Evolutionary conservation across 768 basidiomycete species (phyloP).

Genomic region (Inosperma sp.): DNA sequence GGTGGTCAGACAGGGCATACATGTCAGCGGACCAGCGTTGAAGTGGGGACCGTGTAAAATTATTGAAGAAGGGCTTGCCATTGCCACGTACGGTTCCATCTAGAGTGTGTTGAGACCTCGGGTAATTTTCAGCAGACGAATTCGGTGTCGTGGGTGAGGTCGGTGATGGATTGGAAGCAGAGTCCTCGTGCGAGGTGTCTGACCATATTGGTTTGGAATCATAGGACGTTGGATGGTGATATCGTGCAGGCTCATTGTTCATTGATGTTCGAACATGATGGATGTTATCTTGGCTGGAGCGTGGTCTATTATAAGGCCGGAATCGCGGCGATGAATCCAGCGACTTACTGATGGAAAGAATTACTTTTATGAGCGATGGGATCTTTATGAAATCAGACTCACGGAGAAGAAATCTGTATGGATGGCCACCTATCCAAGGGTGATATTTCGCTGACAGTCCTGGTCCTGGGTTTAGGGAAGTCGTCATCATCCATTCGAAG

Average conservation of each 20-base stretch:
- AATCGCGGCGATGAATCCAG: constrained; percentile 28
- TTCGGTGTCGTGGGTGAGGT: constrained; percentile 53
- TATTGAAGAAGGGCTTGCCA: constrained; percentile 16
- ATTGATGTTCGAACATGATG: constrained; percentile 15
- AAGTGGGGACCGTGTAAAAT: constrained; percentile 15
- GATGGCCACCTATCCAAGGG: constrained; percentile 42
- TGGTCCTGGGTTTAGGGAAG: constrained; percentile 22
- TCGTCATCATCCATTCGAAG: constrained; percentile 52
- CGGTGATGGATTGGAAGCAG: constrained; percentile 49
- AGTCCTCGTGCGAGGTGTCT: constrained; percentile 41
- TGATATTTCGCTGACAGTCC: constrained; percentile 26
- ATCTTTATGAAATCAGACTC: constrained; percentile 5
- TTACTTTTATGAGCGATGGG: constrained; percentile 5
- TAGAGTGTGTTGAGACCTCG: too few relatives aligned
- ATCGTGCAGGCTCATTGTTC: constrained; percentile 2
- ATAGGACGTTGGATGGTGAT: neutral
- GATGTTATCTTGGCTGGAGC: constrained; percentile 24
- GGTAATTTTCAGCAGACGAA: constrained; percentile 33
- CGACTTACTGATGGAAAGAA: constrained; percentile 17
- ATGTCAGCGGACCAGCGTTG: constrained; percentile 9
- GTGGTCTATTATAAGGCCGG: constrained; percentile 26
- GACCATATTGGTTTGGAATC: constrained; percentile 21
- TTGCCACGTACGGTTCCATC: too few relatives aligned
- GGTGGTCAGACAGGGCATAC: constrained; percentile 6
- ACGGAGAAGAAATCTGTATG: constrained; percentile 29